Base-by-base conservation (phyloP, 768 basidiomycete species). In the Suillus subluteus region DNA sequence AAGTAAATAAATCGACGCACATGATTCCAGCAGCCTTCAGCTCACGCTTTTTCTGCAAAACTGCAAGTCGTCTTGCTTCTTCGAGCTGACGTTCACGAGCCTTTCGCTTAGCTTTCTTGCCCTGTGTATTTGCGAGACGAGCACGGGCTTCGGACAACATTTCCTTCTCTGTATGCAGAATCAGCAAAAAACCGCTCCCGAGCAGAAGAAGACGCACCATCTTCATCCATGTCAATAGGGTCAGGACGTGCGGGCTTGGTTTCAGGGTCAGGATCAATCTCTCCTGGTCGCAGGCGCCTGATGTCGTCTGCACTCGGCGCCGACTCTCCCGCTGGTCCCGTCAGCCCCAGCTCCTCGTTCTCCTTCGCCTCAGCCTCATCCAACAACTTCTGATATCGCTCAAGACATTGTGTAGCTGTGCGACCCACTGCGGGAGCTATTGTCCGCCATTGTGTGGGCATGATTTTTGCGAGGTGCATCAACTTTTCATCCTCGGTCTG, bases 181-280 rank as follows among this genome's bases (percentile, higher is more conserved):
- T 69, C 48, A 72, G 37, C 56, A 37, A 65, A 4, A n/a, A 56
- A 30, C 6, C 41, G 21, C 35, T 52, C 35, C 35, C 8, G 16
- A 30, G 3, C 41, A 61, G 5, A 26, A 54, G 35, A 62, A 15
- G 43, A 80, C 86, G 66, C 69, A 91, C 94, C 96, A 75, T 99
- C 98, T 80, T 99, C 98, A 75, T 99, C 98, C 98, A 99, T 99
- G 80, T 99, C 98, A 71, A 99, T 98, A 7, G 98, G 98, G 81
- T 99, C 98, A 6, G 98, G 98, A 35, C 98, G 87, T 13, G 98
- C 98, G 58, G 98, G 95, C 74, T 98, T 96, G 12, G 96, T 98
- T 79, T 99, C 98, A 16, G 98, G 98, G 80, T 99, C 96, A 7
- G 97, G 96, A 78, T 99, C 98, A 66, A 99, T 97, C 80, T 99